Evolutionary conservation across 306 rosid species (phyloP).

Genomic region (Aeschynomene evenia): DNA sequence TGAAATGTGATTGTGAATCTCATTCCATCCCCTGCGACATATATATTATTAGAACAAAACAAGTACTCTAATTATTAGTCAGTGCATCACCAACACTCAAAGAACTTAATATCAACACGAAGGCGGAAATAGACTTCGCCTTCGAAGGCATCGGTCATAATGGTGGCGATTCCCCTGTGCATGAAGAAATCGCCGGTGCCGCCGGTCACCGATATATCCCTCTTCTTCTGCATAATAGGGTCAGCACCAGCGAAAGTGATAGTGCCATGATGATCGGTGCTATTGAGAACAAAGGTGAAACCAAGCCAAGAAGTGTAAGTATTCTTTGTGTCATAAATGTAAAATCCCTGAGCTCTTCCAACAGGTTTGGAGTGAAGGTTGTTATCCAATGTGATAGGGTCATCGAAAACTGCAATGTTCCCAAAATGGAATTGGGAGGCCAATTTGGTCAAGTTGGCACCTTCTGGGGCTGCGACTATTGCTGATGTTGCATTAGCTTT

Average conservation of each 20-base stretch:
- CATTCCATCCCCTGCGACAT: too few relatives aligned
- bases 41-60: too few relatives aligned
- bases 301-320: constrained; percentile 67
- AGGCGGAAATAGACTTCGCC: constrained; percentile 78
- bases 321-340: constrained; percentile 61
- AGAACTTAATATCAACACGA: constrained; percentile 57
- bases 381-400: constrained; percentile 73
- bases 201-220: constrained; percentile 68
- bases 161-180: constrained; percentile 72
- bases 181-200: constrained; percentile 86
- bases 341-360: constrained; percentile 81
- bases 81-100: constrained; percentile 73
- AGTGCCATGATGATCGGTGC: constrained; percentile 46
- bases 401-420: constrained; percentile 64
- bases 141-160: constrained; percentile 65
- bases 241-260: constrained; percentile 68
- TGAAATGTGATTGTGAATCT: too few relatives aligned
- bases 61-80: too few relatives aligned
- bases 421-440: constrained; percentile 59
- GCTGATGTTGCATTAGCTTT: constrained; percentile 68
- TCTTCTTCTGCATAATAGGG: constrained; percentile 45
- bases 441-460: constrained; percentile 56
- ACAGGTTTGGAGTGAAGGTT: constrained; percentile 65
- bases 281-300: constrained; percentile 56
- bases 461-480: constrained; percentile 68